These are phyloP conservation scores for Lichtheimia hyalospora DNA, from an alignment of 371 early-diverging fungal genomes.

Conservation along the genomic window DNA sequence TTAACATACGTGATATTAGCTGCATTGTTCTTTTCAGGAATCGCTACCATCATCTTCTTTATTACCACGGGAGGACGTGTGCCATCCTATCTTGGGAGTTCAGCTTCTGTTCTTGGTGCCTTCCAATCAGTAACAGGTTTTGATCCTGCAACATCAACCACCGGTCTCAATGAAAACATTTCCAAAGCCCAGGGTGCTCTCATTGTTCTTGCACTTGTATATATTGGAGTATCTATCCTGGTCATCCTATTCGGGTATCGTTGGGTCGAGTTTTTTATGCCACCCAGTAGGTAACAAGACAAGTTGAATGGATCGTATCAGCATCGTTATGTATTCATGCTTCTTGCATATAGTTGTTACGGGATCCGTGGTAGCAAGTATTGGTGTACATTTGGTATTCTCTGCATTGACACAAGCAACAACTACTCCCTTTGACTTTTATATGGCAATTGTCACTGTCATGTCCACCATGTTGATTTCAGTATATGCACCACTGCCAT, in stretches of 20 bases:
- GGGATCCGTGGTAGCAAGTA: constrained; percentile 58
- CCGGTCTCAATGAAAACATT: constrained; percentile 19
- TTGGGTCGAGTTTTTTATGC: constrained; percentile 60
- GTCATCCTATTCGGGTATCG: constrained; percentile 46
- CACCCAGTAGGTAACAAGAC: constrained; percentile 43
- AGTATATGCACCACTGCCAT: constrained; percentile 41
- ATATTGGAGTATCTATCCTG: constrained; percentile 39
- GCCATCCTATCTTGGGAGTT: constrained; percentile 61
- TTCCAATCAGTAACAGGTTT: constrained; percentile 54
- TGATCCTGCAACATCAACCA: constrained; percentile 21
- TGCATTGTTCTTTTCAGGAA: constrained; percentile 56
- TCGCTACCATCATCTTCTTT: constrained; percentile 61
- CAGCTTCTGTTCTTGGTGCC: constrained; percentile 55
- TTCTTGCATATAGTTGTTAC: constrained; percentile 37
- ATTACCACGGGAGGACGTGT: constrained; percentile 56
- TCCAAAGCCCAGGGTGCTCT: constrained; percentile 57
- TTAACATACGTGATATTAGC: constrained; percentile 21
- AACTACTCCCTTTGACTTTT: constrained; percentile 48
- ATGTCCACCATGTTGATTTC: constrained; percentile 46
- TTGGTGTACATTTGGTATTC: constrained; percentile 53
- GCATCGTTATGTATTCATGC: no score
- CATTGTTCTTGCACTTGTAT: constrained; percentile 49
- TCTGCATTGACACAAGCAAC: constrained; percentile 52
- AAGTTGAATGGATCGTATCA: no score
- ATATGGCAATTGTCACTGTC: constrained; percentile 56